Evolutionary conservation across 2,329 filamentous ascomycete species (phyloP), one percentile per base, ranked within the genome.

Genomic region (Dothiorella sarmentorum): DNA sequence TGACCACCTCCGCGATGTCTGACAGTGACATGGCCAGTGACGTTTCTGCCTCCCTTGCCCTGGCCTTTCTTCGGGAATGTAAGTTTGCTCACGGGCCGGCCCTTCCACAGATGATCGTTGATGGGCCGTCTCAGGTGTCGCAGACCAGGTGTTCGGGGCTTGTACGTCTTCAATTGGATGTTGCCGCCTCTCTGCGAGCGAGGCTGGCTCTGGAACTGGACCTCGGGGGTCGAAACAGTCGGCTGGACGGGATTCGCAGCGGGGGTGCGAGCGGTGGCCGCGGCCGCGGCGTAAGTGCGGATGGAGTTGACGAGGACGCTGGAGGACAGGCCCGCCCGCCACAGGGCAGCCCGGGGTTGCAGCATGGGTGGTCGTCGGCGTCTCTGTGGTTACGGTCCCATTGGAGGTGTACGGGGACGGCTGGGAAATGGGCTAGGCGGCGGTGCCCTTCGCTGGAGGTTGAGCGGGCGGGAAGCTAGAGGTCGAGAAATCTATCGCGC

Each of bases 31-130:
- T 85, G 81, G 22, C 94, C 95, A 56, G 83, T 88, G 69, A 90
- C 89, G 73, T 99, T 99, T 67, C 94, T 85, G 42, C 94, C 94
- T 74, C 94, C 95, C 73, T 96, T 94, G 55, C 85, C 87, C 67
- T 96, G 91, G 15, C 94, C 94, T 73, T 93, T 93, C 74, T 97
- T 96, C 35, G 91, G 85, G 68, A 91, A 90, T 10, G 95, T 99
- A 73, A 99, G 82, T 52, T 87, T 85, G 31, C 90, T 80, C 65
- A 88, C 86, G 0, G 94, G 90, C 59, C 91, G 82, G 60, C 94
- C 94, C 76, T 96, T 97, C 91, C 91, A 97, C 44, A 99, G 79
- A 74, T 99, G 94, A 69, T 97, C 91, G 75, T 97, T 97, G 75
- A 97, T 87, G 13, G 94, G 91, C 42, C 94, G 85, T 73, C 88